Evolutionary conservation across 2,329 filamentous ascomycete species (phyloP).

Genomic region (Fusarium zealandicum): DNA sequence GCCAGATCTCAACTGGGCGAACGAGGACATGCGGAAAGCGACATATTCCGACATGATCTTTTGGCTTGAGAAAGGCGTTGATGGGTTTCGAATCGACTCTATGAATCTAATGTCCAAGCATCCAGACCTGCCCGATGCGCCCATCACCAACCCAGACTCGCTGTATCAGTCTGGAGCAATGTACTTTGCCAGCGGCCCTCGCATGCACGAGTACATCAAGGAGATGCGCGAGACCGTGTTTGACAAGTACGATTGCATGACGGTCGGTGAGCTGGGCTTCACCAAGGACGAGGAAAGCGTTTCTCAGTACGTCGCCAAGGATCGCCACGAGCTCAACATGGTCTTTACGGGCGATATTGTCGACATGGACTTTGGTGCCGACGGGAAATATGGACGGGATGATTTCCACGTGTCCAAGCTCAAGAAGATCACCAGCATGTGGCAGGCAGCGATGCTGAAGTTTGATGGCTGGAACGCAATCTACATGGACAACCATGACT

Average conservation of each 20-base stretch:
- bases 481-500: conserved; percentile 65
- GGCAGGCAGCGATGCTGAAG: conserved; percentile 48
- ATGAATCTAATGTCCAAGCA: conserved; percentile 71
- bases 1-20: conserved; percentile 83
- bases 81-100: conserved; percentile 74
- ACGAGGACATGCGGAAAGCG: conserved; percentile 67
- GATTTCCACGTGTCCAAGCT: conserved; percentile 48
- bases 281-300: conserved; percentile 52
- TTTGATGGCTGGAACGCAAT: conserved; percentile 57
- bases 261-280: conserved; percentile 48
- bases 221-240: conserved; percentile 50
- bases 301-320: conserved; percentile 55
- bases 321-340: conserved; percentile 47
- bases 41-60: conserved; percentile 75
- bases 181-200: conserved; percentile 61
- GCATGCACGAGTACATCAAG: conserved; percentile 54
- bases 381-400: conserved; percentile 50
- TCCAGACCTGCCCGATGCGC: conserved; percentile 61
- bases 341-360: conserved; percentile 40
- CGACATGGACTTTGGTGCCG: conserved; percentile 43
- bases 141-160: conserved; percentile 46
- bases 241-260: conserved; percentile 60
- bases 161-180: conserved; percentile 48
- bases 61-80: conserved; percentile 75
- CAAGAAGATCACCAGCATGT: conserved; percentile 46